phyloP scores from a whole-genome alignment of 768 basidiomycete genomes.

The Tylopilus rubrobrunneus region DNA sequence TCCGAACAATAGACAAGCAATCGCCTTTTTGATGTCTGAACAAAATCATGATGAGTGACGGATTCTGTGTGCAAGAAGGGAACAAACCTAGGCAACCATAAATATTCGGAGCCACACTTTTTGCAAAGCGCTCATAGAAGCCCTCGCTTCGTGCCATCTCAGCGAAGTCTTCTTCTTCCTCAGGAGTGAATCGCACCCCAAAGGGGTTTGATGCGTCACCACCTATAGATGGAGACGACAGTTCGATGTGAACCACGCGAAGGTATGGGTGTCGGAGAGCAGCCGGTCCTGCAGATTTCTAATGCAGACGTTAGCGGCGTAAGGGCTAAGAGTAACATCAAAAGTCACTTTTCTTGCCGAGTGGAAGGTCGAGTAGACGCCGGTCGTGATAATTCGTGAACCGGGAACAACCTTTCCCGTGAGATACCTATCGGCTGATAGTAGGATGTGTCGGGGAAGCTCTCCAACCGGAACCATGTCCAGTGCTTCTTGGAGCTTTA shows the following conservation, averaged over 20 bases:
- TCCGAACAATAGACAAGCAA: constrained; percentile 93
- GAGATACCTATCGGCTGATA: constrained; percentile 87
- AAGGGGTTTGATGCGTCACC: constrained; percentile 77
- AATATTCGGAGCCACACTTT: constrained; percentile 95
- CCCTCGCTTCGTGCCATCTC: constrained; percentile 85
- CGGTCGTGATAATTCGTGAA: constrained; percentile 91
- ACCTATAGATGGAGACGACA: constrained; percentile 75
- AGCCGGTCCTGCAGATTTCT: constrained; percentile 81
- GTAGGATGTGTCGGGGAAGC: constrained; percentile 89
- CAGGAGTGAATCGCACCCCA: constrained; percentile 84
- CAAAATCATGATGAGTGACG: constrained; percentile 11
- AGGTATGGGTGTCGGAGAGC: constrained; percentile 94
- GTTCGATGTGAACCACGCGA: constrained; percentile 86
- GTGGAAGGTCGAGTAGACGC: constrained; percentile 96
- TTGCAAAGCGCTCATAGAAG: constrained; percentile 91
- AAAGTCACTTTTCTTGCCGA: constrained; percentile 72
- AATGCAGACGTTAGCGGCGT: neutral
- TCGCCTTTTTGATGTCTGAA: constrained; percentile 96
- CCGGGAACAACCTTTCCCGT: constrained; percentile 95
- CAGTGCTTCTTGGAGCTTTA: constrained; percentile 97
- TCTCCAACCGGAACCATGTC: constrained; percentile 99
- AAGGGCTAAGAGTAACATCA: neutral
- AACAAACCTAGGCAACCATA: constrained; percentile 82
- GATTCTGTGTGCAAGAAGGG: neutral
- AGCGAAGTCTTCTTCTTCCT: constrained; percentile 96